These are phyloP conservation scores for Mallotus nudiflorus DNA, from an alignment of 345 rosid species.

Conservation along the genomic window DNA sequence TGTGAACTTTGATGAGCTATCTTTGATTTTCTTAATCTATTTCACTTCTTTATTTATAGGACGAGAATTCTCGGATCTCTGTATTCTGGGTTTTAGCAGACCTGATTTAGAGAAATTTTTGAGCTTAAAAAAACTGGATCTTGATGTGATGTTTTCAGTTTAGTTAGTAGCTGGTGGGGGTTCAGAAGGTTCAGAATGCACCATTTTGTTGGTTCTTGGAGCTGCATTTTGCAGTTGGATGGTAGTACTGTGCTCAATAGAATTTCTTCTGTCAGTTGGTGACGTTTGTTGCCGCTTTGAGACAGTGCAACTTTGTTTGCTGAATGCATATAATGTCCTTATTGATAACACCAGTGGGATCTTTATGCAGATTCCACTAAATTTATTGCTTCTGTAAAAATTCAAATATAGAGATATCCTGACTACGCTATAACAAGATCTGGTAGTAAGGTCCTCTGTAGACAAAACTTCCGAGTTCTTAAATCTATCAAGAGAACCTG, in stretches of 20 bases:
- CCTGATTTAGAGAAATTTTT: not conserved
- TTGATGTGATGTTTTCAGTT: not conserved
- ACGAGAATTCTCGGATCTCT: not conserved
- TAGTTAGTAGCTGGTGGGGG: too few relatives aligned
- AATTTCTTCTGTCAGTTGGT: not conserved
- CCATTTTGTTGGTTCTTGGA: not conserved
- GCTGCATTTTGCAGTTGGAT: not conserved
- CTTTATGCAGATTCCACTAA: not conserved
- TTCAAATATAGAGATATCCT: too few relatives aligned
- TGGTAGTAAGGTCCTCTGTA: constrained; percentile 15
- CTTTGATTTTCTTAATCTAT: too few relatives aligned
- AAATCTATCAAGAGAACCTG: not conserved
- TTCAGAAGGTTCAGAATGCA: not conserved
- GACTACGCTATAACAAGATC: too few relatives aligned
- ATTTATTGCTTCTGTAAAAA: not conserved
- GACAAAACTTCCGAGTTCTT: not conserved
- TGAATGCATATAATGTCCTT: not conserved
- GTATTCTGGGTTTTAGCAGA: not conserved
- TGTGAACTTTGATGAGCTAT: not conserved
- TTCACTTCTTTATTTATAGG: not conserved
- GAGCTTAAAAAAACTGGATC: not conserved
- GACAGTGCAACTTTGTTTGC: not conserved
- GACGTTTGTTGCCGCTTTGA: not conserved
- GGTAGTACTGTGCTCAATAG: not conserved
- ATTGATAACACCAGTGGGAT: not conserved